Conservation (phyloP, 1,284 basidiomycete species). For the Pascua sp. region DNA sequence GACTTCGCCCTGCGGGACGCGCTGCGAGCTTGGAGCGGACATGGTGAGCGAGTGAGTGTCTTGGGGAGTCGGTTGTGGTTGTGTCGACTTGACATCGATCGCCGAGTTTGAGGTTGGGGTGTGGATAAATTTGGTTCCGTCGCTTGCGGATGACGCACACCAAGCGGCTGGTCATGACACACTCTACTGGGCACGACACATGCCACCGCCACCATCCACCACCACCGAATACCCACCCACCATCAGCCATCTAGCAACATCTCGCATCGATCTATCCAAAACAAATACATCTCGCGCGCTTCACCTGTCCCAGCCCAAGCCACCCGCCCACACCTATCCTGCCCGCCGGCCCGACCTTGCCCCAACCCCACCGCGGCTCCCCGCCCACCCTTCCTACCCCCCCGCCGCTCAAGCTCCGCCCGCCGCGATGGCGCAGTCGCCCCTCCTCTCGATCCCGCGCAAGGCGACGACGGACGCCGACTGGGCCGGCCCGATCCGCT, state of each 20-base stretch:
- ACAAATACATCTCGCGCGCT: background rate
- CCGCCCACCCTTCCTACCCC: too few relatives aligned
- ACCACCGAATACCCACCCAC: too few relatives aligned
- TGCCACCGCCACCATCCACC: too few relatives aligned
- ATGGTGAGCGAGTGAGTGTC: slow-evolving; percentile 9
- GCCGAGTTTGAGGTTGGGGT: background rate
- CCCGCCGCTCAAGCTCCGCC: too few relatives aligned
- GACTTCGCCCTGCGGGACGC: slow-evolving; percentile 43
- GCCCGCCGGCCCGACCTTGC: background rate
- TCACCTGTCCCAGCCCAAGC: too few relatives aligned
- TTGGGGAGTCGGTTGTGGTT: slow-evolving; percentile 5
- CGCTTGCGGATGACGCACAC: too few relatives aligned
- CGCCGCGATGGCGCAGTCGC: slow-evolving; percentile 47
- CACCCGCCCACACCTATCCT: too few relatives aligned
- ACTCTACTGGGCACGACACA: too few relatives aligned
- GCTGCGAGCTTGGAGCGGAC: slow-evolving; percentile 6
- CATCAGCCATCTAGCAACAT: too few relatives aligned
- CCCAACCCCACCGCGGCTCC: background rate
- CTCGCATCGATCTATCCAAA: too few relatives aligned
- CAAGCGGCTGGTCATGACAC: too few relatives aligned
- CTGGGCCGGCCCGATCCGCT: slow-evolving; percentile 82
- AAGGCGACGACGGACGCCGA: slow-evolving; percentile 65
- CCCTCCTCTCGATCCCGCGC: slow-evolving; percentile 53
- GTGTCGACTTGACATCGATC: background rate
- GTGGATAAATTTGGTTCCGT: too few relatives aligned